Evolutionary conservation across 1,139 yeast genomes (phyloP).

Genomic region (Taphrina betulina): DNA sequence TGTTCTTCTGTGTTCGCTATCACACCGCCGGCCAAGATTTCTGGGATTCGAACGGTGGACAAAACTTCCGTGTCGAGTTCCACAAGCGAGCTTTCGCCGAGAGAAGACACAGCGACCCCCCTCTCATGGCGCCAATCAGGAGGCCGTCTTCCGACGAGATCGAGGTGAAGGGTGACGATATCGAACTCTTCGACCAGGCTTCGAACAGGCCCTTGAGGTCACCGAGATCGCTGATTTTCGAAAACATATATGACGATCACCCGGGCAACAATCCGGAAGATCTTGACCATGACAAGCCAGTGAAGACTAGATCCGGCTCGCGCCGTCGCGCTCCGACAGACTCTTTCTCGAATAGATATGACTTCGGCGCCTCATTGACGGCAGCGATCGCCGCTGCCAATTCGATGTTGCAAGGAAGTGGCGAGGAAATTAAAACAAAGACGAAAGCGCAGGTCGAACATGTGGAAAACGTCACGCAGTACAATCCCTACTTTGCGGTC

Average conservation of each 20-base stretch:
- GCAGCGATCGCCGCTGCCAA: constrained; percentile 34
- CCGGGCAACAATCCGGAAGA: constrained; percentile 8
- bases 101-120: constrained; percentile 21
- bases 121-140: constrained; percentile 5
- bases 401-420: constrained; percentile 22
- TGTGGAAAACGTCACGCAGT: background rate
- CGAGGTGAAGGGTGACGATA: constrained; percentile 9
- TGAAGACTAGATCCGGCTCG: constrained; percentile 4
- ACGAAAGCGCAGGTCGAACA: constrained; percentile 1
- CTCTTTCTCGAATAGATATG: constrained; percentile 32
- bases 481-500: constrained; percentile 26
- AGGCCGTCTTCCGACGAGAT: constrained; percentile 21
- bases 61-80: constrained; percentile 60
- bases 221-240: constrained; percentile 27
- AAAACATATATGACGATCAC: constrained; percentile 28
- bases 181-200: no score
- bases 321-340: constrained; percentile 5
- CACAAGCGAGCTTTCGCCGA: constrained; percentile 33
- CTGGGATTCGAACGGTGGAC: constrained; percentile 73
- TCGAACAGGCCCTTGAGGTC: constrained; percentile 10
- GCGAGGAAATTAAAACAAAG: constrained; percentile 15
- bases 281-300: constrained; percentile 17
- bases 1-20: constrained; percentile 62
- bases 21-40: constrained; percentile 52
- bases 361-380: constrained; percentile 32